Percentiles rank a stretch among this genome's conserved stretches.
Conservation (phyloP, 2,329 filamentous ascomycete species). For the Cadophora sp. region DNA sequence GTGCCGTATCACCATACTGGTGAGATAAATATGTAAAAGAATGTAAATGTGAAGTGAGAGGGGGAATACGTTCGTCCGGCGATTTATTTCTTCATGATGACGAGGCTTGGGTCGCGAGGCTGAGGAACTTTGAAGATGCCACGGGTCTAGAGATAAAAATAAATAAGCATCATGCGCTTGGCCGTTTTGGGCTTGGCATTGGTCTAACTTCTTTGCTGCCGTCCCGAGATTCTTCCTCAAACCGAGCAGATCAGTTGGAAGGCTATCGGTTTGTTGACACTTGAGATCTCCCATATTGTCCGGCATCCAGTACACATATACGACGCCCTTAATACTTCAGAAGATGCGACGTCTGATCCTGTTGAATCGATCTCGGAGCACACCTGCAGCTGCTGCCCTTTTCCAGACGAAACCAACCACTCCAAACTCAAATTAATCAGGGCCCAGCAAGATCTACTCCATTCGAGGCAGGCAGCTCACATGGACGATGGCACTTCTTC, state of each 20-base stretch:
- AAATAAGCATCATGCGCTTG: not conserved
- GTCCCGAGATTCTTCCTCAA: not conserved
- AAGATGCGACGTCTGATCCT: too few relatives aligned
- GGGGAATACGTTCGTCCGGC: conserved; percentile 4
- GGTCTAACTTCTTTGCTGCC: not conserved
- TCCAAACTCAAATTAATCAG: too few relatives aligned
- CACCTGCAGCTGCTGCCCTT: too few relatives aligned
- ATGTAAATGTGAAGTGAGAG: not conserved
- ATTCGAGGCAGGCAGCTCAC: too few relatives aligned
- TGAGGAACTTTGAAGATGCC: conserved; percentile 12
- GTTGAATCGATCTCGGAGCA: too few relatives aligned
- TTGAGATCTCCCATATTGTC: not conserved
- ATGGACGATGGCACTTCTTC: too few relatives aligned
- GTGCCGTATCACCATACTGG: conserved; percentile 24
- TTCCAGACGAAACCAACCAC: too few relatives aligned
- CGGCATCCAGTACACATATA: not conserved
- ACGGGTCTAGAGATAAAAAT: not conserved
- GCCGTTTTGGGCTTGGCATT: not conserved
- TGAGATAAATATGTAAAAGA: conserved; percentile 14
- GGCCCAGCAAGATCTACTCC: too few relatives aligned
- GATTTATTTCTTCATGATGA: conserved; percentile 8
- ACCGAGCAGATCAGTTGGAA: not conserved
- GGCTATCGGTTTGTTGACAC: not conserved
- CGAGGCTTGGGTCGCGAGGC: conserved; percentile 16
- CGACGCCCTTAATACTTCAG: too few relatives aligned